phyloP scores from a whole-genome alignment of 1,284 basidiomycete genomes.

The Trichosporon sp. region DNA sequence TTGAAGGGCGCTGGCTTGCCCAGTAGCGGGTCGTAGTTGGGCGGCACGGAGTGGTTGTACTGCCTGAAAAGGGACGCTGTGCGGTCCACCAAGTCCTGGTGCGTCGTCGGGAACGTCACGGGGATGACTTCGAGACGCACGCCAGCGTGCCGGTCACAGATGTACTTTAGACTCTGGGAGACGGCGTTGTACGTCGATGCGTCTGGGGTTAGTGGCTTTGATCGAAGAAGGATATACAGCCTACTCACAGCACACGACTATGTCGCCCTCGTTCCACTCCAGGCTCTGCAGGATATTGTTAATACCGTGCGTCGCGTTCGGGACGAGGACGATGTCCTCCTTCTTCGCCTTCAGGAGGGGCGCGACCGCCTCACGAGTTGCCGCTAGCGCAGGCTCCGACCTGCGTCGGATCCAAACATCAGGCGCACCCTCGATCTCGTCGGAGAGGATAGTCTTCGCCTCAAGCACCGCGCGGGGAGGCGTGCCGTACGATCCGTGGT shows the following conservation, averaged over 20 bases:
- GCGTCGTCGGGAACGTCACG: slow-evolving; percentile 61
- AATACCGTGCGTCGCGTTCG: slow-evolving; percentile 62
- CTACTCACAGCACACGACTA: slow-evolving; percentile 52
- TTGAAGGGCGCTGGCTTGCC: slow-evolving; percentile 20
- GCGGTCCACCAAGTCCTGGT: slow-evolving; percentile 55
- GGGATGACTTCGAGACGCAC: slow-evolving; percentile 55
- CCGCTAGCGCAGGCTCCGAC: slow-evolving; percentile 48
- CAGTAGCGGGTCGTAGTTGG: slow-evolving; percentile 28
- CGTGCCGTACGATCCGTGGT: slow-evolving; percentile 66
- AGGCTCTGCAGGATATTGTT: slow-evolving; percentile 64
- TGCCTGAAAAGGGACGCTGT: slow-evolving; percentile 52
- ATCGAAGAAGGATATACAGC: neutral
- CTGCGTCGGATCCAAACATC: slow-evolving; percentile 59
- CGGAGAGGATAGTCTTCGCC: slow-evolving; percentile 51
- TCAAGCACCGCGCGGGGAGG: slow-evolving; percentile 58
- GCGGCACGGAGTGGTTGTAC: slow-evolving; percentile 25
- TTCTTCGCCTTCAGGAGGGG: slow-evolving; percentile 56
- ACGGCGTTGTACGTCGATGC: slow-evolving; percentile 65
- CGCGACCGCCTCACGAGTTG: slow-evolving; percentile 55
- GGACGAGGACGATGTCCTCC: slow-evolving; percentile 61
- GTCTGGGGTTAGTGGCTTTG: slow-evolving; percentile 47
- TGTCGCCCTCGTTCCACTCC: slow-evolving; percentile 54
- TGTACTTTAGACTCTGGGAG: slow-evolving; percentile 55
- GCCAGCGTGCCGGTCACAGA: slow-evolving; percentile 57
- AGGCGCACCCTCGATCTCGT: slow-evolving; percentile 57